Evolutionary conservation across 805 yeast genomes (phyloP).

Genomic region (Kuraishia piskuri): DNA sequence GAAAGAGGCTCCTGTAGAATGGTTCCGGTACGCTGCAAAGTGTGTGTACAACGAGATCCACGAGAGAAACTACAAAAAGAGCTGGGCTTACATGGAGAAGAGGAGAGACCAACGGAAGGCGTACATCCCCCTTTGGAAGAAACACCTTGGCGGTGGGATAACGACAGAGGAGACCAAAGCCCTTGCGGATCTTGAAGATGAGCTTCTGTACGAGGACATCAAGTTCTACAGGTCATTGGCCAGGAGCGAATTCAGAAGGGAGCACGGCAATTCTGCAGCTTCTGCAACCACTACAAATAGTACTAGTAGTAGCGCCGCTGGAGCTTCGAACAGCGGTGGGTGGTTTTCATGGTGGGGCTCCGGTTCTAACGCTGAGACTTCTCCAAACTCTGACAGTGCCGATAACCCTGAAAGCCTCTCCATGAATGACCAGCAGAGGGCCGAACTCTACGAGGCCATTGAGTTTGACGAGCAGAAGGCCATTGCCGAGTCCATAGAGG

Average conservation of each 20-base stretch:
- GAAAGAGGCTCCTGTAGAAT: slow-evolving; percentile 59
- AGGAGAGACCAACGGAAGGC: slow-evolving; percentile 65
- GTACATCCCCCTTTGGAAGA: slow-evolving; percentile 63
- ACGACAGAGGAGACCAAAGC: slow-evolving; percentile 22
- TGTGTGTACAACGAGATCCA: slow-evolving; percentile 75
- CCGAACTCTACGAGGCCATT: slow-evolving; percentile 87
- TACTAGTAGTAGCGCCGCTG: slow-evolving; percentile 4
- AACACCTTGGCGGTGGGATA: slow-evolving; percentile 31
- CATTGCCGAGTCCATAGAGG: slow-evolving; percentile 41
- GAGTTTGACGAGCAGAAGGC: slow-evolving; percentile 71
- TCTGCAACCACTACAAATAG: slow-evolving; percentile 6
- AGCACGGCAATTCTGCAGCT: slow-evolving; percentile 23
- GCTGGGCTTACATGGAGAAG: slow-evolving; percentile 73
- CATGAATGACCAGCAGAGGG: slow-evolving; percentile 78
- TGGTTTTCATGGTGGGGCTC: slow-evolving; percentile 71
- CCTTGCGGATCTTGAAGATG: slow-evolving; percentile 47
- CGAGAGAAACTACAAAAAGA: slow-evolving; percentile 72
- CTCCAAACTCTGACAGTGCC: slow-evolving; percentile 3
- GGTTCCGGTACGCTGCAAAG: slow-evolving; percentile 80
- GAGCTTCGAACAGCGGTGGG: slow-evolving; percentile 26
- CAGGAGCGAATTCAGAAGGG: slow-evolving; percentile 53
- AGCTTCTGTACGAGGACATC: slow-evolving; percentile 67
- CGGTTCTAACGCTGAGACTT: slow-evolving; percentile 11
- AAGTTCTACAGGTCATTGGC: slow-evolving; percentile 81
- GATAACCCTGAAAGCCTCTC: slow-evolving; percentile 22